A percentile compares a stretch with the other conserved stretches of the same genome.
Conservation (phyloP, 179 eudicot species). For the Silene vulgaris region DNA sequence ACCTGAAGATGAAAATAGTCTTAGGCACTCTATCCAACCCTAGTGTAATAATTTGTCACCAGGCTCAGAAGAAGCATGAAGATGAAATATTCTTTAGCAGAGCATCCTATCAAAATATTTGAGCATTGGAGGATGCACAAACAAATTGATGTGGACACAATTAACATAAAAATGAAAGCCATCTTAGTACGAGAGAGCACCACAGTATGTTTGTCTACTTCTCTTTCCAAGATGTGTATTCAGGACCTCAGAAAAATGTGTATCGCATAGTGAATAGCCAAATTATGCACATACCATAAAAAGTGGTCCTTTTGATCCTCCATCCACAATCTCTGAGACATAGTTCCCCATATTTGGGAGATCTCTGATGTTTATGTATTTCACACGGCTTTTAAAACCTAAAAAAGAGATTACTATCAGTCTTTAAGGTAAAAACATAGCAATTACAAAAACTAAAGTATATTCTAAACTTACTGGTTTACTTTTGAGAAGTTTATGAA, state of each 20-base stretch:
- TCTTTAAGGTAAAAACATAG: neutral
- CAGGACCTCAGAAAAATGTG: neutral
- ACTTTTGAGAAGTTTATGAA: neutral
- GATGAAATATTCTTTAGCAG: neutral
- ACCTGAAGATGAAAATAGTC: slow-evolving; percentile 46
- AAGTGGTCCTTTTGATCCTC: slow-evolving; percentile 70
- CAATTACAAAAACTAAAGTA: neutral
- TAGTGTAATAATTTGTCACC: slow-evolving; percentile 2
- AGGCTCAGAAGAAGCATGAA: neutral
- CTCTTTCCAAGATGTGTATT: neutral
- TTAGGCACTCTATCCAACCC: slow-evolving; percentile 1
- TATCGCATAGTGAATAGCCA: slow-evolving; percentile 6
- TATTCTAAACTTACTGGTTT: neutral
- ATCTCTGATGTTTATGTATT: slow-evolving; percentile 62
- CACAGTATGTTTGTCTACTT: neutral
- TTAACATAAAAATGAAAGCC: too few relatives aligned
- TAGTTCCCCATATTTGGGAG: slow-evolving; percentile 68
- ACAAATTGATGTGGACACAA: neutral
- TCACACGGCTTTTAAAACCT: slow-evolving; percentile 87
- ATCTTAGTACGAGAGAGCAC: too few relatives aligned
- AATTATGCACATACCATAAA: slow-evolving; percentile 62
- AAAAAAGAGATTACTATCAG: slow-evolving; percentile 22
- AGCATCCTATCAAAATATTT: slow-evolving; percentile 1
- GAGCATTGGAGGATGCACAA: neutral
- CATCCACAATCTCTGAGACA: slow-evolving; percentile 77